Percentiles rank a stretch among this genome's conserved stretches.
Conservation (phyloP, 495 filamentous ascomycete genomes). For the Cladorrhinum samala region DNA sequence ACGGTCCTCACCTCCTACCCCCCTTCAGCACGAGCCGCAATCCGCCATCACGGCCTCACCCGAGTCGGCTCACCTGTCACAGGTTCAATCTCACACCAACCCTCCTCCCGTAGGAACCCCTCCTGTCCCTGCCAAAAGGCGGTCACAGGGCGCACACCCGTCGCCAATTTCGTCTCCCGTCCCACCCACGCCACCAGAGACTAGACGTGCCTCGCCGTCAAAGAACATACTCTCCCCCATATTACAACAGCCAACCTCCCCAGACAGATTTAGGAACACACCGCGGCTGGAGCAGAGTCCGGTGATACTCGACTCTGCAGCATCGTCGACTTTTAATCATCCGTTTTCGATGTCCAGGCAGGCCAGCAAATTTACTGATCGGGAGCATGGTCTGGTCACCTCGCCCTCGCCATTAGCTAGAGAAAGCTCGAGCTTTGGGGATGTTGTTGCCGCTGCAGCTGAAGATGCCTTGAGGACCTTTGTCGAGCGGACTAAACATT, state of each 20-base stretch:
- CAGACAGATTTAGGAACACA: constrained; percentile 15
- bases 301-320: constrained; percentile 18
- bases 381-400: constrained; percentile 18
- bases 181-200: constrained; percentile 7
- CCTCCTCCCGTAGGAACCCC: constrained; percentile 1
- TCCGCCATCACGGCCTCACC: constrained; percentile 23
- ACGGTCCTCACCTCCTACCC: constrained; percentile 1
- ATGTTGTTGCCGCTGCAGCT: constrained; percentile 36
- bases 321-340: constrained; percentile 25
- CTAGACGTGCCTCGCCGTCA: constrained; percentile 5
- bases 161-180: constrained; percentile 10
- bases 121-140: neutral
- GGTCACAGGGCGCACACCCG: neutral
- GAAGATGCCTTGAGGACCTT: constrained; percentile 66
- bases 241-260: constrained; percentile 13
- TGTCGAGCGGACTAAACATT: constrained; percentile 55
- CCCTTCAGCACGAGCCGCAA: constrained; percentile 3
- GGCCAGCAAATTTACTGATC: constrained; percentile 19
- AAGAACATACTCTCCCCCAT: constrained; percentile 6
- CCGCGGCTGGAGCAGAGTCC: constrained; percentile 22
- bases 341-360: constrained; percentile 20
- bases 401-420: neutral
- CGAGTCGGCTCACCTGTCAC: constrained; percentile 9
- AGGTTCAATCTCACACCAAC: neutral
- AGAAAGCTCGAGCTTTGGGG: constrained; percentile 23